phyloP scores from a whole-genome alignment of 331 rosid species.

The Phaseolus coccineus region DNA sequence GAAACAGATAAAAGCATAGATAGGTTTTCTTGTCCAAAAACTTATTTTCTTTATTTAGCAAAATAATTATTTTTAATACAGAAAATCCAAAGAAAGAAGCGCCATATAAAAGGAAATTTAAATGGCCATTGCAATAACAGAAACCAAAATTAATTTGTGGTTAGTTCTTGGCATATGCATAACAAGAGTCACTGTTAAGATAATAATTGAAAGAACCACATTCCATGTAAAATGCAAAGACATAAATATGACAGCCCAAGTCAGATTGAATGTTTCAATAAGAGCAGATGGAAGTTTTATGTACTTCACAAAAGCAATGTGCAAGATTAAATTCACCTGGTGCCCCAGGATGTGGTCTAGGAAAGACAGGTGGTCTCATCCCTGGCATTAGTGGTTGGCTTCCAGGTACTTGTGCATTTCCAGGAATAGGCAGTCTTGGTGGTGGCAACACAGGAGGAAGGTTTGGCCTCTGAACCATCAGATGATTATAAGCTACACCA shows the following conservation, averaged over 20 bases:
- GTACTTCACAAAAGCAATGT: slow-evolving; percentile 1
- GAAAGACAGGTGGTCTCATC: slow-evolving; percentile 86
- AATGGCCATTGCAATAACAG: slow-evolving; percentile 8
- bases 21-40: background rate
- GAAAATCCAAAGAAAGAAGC: slow-evolving; percentile 17
- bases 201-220: slow-evolving; percentile 9
- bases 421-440: slow-evolving; percentile 64
- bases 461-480: slow-evolving; percentile 76
- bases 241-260: background rate
- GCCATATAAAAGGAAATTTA: background rate
- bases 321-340: slow-evolving; percentile 61
- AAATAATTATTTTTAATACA: background rate
- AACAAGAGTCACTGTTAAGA: background rate
- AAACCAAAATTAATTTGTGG: slow-evolving; percentile 12
- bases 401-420: slow-evolving; percentile 61
- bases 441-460: slow-evolving; percentile 83
- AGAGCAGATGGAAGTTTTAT: background rate
- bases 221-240: slow-evolving; percentile 21
- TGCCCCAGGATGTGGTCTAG: slow-evolving; percentile 77
- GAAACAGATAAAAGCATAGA: slow-evolving; percentile 2
- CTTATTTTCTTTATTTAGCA: background rate
- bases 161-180: slow-evolving; percentile 7
- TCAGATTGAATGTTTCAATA: slow-evolving; percentile 17
- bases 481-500: slow-evolving; percentile 86
- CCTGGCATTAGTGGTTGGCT: slow-evolving; percentile 68